Evolutionary conservation across 1,139 yeast genomes (phyloP), one percentile per base, ranked within the genome.

Genomic region (Debaryomyces udenii): DNA sequence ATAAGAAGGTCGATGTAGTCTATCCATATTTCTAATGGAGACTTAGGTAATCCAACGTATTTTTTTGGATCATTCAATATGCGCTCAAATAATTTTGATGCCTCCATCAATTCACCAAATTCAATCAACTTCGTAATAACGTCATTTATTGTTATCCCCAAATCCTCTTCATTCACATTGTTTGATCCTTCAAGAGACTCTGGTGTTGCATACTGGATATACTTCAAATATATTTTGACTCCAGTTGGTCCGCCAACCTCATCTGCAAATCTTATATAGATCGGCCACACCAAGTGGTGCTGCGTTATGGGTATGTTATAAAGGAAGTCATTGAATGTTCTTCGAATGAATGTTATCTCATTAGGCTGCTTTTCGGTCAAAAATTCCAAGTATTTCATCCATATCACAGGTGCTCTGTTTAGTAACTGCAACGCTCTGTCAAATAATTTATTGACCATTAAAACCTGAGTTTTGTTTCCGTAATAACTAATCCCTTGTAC

Each of bases 201-300:
- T 4, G 50, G 55, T 9, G 48, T 43, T n/a, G 50, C 44, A 41
- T 40, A 74, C 28, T 65, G 66, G 24, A 76, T 55, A 52, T 75
- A 76, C 46, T 82, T 63, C 42, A 56, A 48, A 64, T 78, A 78
- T 3, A 83, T 57, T 16, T 49, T 38, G 28, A 66, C 60, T 11
- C 70, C 74, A 0, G 80, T 70, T 2, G 42, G 35, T 1, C 78
- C 80, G 9, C 79, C 76, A 15, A 74, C 62, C 0, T 33, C 35
- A 20, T 73, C 68, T 1, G 84, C 86, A 64, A 80, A 83, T 23
- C 62, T 52, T 17, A 82, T 52, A 51, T 74, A 82, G 20, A 70
- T 41, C 0, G 76, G 75, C 96, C 96, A 89, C 2, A 88, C 63
- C 17, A 64, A 50, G 6, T 60, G 60, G 56, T 86, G 96, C 26